Base-by-base conservation (phyloP, 2,329 filamentous ascomycete genomes). In the Pseudogymnoascus sp. region DNA sequence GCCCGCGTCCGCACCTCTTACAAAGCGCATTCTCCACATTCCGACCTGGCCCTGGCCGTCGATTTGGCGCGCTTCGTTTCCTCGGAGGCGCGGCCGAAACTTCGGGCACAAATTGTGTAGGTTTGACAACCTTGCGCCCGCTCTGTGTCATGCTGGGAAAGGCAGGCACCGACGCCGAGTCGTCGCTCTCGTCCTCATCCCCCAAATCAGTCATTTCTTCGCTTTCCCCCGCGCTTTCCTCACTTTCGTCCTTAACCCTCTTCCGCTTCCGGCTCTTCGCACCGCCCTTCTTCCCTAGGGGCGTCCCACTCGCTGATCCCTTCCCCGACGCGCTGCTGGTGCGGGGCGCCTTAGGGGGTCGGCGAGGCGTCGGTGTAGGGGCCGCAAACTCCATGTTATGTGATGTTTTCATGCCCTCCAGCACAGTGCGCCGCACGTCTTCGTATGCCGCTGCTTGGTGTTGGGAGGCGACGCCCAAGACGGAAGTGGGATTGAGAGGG, bases 131-230 rank as follows among this genome's bases (percentile, higher is more conserved):
- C 64, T 87, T 84, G 65, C 90, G 83, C 38, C 90, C 90, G 18
- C 88, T 92, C 71, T 91, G 90, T 8, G 89, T 92, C 71, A 83
- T 86, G 31, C 85, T 89, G 3, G 83, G 81, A 16, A 83, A 77
- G 18, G 80, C 79, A 7, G 82, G 82, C 66, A 82, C 79, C 59
- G 79, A 73, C 38, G 75, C 75, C 10, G 76, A 76, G 14, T 68
- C 66, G 61, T 67, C 69, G 16, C 72, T 71, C 2, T 76, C 72
- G 62, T 75, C 73, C 7, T 73, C 76, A 59, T 73, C 73, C 21
- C 70, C 70, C 14, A 73, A 62, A 40, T 69, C 69, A 5, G 70
- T 73, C 69, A 73, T 71, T 47, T 68, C 64, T 62, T 70, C 70
- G 28, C 70, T 72, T 44, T 73, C 71, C 16, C 70, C 70, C n/a